Evolutionary conservation across 176 grass and related monocot genomes (phyloP).

Genomic region (Oryza glumipatula): DNA sequence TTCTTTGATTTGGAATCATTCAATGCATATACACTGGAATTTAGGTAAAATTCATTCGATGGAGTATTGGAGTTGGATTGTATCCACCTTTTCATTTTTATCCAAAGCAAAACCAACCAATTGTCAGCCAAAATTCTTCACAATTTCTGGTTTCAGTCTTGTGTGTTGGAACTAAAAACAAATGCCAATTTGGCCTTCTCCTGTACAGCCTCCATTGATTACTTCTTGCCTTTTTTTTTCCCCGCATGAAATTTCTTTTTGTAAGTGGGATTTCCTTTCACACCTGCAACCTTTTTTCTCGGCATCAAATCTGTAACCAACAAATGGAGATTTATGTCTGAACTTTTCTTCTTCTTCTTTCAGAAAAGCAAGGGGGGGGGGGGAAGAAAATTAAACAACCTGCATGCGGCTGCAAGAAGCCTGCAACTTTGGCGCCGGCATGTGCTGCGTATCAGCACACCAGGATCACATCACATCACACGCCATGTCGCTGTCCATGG

Average conservation of each 20-base stretch:
- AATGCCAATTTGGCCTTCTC: constrained; percentile 1
- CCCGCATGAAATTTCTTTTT: neutral
- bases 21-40: neutral
- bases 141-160: neutral
- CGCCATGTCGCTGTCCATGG: constrained; percentile 17
- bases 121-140: neutral
- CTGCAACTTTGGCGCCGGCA: constrained; percentile 1
- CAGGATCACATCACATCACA: neutral
- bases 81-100: neutral
- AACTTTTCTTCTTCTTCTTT: neutral
- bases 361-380: neutral
- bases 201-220: neutral
- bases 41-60: neutral
- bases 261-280: neutral
- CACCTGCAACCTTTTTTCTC: neutral
- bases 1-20: neutral
- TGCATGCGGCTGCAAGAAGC: neutral
- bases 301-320: neutral
- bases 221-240: neutral
- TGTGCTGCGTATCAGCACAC: constrained; percentile 17
- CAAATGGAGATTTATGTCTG: neutral
- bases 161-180: neutral
- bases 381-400: neutral
- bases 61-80: neutral
- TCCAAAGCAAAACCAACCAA: neutral